phyloP scores from a whole-genome alignment of 2,329 filamentous ascomycete species.

The Cytospora chrysosperma region DNA sequence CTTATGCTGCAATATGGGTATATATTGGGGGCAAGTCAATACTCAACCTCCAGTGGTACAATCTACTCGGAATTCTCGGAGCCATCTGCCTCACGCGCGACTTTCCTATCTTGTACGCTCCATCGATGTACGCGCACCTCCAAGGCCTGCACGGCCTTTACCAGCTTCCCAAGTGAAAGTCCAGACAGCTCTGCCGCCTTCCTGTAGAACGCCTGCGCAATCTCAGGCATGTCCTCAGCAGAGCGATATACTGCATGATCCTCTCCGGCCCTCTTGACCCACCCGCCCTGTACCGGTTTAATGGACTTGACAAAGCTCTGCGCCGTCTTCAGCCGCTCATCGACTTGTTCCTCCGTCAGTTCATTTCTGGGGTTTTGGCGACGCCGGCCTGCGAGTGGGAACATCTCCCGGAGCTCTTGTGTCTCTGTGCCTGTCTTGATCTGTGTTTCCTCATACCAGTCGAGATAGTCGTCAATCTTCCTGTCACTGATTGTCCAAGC shows the following conservation, averaged over 20 bases:
- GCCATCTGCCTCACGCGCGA: neutral
- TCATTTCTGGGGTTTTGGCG: slow-evolving; percentile 13
- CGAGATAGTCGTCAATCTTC: slow-evolving; percentile 72
- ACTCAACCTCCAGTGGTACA: no score
- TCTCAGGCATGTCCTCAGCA: slow-evolving; percentile 42
- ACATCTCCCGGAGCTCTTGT: slow-evolving; percentile 35
- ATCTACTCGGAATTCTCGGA: slow-evolving; percentile 17
- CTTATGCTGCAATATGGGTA: neutral
- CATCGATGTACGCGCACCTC: slow-evolving; percentile 39
- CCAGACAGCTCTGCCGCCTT: slow-evolving; percentile 41
- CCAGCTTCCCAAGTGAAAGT: slow-evolving; percentile 35
- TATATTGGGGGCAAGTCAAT: neutral
- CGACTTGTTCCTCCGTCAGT: slow-evolving; percentile 29
- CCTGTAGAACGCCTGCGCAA: slow-evolving; percentile 42
- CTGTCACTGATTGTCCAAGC: slow-evolving; percentile 49
- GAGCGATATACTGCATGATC: slow-evolving; percentile 38
- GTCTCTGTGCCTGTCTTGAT: slow-evolving; percentile 29
- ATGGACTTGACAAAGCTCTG: slow-evolving; percentile 30
- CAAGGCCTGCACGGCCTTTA: slow-evolving; percentile 37
- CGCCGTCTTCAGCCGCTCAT: slow-evolving; percentile 27
- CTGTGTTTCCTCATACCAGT: slow-evolving; percentile 69
- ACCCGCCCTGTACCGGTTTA: slow-evolving; percentile 21
- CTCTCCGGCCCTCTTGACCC: slow-evolving; percentile 33
- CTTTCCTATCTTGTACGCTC: slow-evolving; percentile 31
- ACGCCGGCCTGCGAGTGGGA: slow-evolving; percentile 31